Conservation (phyloP, 441 rosid genomes). For the Pelargonium fulgidum region DNA sequence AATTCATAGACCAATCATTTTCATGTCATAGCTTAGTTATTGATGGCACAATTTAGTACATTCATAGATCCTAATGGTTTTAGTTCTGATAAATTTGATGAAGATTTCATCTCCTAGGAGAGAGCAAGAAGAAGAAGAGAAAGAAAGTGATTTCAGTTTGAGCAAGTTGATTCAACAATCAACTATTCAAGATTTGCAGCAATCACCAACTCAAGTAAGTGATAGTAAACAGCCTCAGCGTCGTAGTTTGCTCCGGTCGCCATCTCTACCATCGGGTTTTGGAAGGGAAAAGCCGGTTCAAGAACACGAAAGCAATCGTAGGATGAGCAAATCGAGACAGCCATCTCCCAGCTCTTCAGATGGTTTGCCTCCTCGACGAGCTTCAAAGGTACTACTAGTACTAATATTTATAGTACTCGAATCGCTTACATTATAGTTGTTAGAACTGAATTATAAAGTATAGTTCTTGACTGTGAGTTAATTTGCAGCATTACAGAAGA, state of each 20-base stretch:
- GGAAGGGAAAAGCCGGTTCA: conserved; percentile 24
- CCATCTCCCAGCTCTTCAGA: conserved; percentile 45
- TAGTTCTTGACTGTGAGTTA: not conserved
- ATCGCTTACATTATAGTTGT: too few relatives aligned
- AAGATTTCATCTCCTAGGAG: not conserved
- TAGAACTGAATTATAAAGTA: too few relatives aligned
- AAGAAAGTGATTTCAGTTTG: not conserved
- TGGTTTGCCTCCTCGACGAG: conserved; percentile 24
- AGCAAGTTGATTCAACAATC: not conserved
- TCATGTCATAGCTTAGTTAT: not conserved
- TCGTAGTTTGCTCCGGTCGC: conserved; percentile 24
- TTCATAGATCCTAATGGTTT: not conserved
- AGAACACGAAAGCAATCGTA: conserved; percentile 28
- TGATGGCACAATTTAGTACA: not conserved
- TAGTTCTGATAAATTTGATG: not conserved
- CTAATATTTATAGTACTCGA: not conserved
- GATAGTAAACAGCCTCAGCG: not conserved
- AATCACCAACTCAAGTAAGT: not conserved
- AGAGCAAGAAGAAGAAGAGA: not conserved
- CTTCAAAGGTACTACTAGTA: conserved; percentile 33
- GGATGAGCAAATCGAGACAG: conserved; percentile 58
- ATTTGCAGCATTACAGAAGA: too few relatives aligned
- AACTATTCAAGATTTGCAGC: not conserved
- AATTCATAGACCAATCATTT: not conserved
- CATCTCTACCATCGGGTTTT: conserved; percentile 33